Percentiles rank a stretch among this genome's conserved stretches.
These are phyloP conservation scores for Incumbomyces delicatus DNA, from an alignment of 2,329 filamentous ascomycete species.

Conservation along the genomic window DNA sequence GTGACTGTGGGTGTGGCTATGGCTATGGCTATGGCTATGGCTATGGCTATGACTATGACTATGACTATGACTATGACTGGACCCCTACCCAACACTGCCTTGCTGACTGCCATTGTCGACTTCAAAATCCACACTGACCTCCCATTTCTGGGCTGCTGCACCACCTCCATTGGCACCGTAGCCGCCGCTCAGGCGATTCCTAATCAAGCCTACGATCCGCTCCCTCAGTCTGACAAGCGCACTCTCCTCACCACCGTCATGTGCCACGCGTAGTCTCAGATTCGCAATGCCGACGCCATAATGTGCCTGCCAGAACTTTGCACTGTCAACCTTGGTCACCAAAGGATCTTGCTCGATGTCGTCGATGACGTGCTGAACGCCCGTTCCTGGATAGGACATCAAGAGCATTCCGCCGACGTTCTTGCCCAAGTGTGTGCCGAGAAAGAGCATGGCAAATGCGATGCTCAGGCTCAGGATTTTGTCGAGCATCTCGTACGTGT, in stretches of 20 bases:
- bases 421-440: slow-evolving; percentile 74
- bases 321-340: slow-evolving; percentile 72
- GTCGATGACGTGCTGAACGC: slow-evolving; percentile 64
- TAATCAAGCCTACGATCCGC: slow-evolving; percentile 66
- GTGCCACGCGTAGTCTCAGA: slow-evolving; percentile 61
- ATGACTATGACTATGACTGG: too few relatives aligned
- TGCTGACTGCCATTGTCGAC: slow-evolving; percentile 28
- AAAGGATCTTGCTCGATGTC: slow-evolving; percentile 75
- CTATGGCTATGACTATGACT: too few relatives aligned
- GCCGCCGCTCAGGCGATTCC: slow-evolving; percentile 76
- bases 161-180: slow-evolving; percentile 65
- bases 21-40: background rate
- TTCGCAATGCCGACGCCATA: slow-evolving; percentile 96
- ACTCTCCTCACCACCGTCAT: slow-evolving; percentile 53
- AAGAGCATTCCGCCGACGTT: slow-evolving; percentile 88
- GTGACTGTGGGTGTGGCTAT: too few relatives aligned
- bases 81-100: too few relatives aligned
- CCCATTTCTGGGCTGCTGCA: slow-evolving; percentile 59
- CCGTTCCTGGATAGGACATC: slow-evolving; percentile 65
- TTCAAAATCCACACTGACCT: slow-evolving; percentile 76
- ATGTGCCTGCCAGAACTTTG: slow-evolving; percentile 97
- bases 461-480: slow-evolving; percentile 71
- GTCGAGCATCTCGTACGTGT: slow-evolving; percentile 77
- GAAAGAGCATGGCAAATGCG: slow-evolving; percentile 75
- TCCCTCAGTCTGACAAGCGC: slow-evolving; percentile 63